Base-by-base conservation (phyloP, 164 flowering plant species). In the Nelumbo lutea region DNA sequence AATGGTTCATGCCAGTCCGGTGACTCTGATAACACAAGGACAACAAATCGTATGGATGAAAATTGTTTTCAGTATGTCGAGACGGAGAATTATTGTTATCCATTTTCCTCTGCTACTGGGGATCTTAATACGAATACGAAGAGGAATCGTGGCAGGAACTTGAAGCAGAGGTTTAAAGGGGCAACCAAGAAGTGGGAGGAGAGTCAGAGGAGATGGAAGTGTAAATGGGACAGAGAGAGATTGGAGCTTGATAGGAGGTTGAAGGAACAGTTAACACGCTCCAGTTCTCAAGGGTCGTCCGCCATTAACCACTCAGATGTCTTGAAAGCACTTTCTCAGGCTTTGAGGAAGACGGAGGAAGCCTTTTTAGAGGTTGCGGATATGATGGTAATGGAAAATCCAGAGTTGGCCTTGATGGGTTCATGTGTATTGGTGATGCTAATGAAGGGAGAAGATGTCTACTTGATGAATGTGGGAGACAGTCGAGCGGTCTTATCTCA, bases 351-450 rank as follows among this genome's bases (percentile, higher is more conserved):
- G 71, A 90, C 98, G 0, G 98, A 93, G 77, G 90, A 82, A 39
- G 73, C 83, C 0, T 93, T 79, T 78, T 75, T 93, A 75, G 90
- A 89, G 48, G 65, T 76, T 51, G 88, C 92, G 0, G 94, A 92
- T 77, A 78, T 74, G 78, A 88, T 85, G 92, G 75, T 83, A 1
- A 70, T 15, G 70, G 88, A 84, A 63, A 90, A 88, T 80, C 98
- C 98, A 3, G 98, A 87, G 72, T 62, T 93, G 69, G 90, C 95
- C 70, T 60, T 93, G 71, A 93, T 93, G 95, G 98, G 98, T 8
- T 93, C 98, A 0, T 93, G 98, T 76, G 96, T 90, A 67, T 61
- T 93, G 69, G 93, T 81, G 56, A 88, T 87, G 93, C 59, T 90
- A 80, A 85, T 90, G 91, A 90, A 83, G 61, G 92, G 90, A 9